Evolutionary conservation across 768 basidiomycete genomes (phyloP), one percentile per base, ranked within the genome.

Genomic region (Neoboletus subvelutipes): DNA sequence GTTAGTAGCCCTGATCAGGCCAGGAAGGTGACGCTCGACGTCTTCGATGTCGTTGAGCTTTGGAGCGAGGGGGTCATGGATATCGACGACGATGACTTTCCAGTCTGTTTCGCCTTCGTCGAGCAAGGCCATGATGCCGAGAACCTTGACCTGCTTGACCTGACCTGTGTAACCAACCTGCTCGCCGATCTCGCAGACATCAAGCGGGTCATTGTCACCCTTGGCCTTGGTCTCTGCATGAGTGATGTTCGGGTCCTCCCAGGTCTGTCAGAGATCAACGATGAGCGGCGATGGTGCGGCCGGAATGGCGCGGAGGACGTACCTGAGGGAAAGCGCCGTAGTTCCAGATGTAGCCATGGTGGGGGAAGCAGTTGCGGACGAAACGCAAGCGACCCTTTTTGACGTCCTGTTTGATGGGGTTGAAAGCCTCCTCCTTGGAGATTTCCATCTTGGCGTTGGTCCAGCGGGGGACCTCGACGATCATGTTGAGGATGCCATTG

Each of bases 381-480:
- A 82, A 98, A 67, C 97, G 91, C 74, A 98, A 78, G 70, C 90
- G 92, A 68, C 93, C 93, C 78, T 92, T 94, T 80, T 97, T 98
- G 75, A 91, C 88, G 74, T 98, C 96, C 79, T 99, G 97, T 76
- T 97, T 96, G 88, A 99, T 98, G 68, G 97, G 97, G 79, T 99
- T 99, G 86, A 98, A 93, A n/a, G 84, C 53, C 75, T 98, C 96
- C 68, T 97, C 94, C 77, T 97, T 99, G 76, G 83, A 96, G 75
- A 97, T 97, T 78, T 99, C 97, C 90, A 98, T 91, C 83, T 99
- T 98, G 52, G 97, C 97, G 81, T 99, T 98, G 75, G 95, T 97
- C 97, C 97, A 99, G 69, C 97, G 90, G 48, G 97, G 97, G 55
- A 96, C 85, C 78, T 97, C 93, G 76, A 97, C 94, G 75, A 97